Conservation (phyloP, 2,329 filamentous ascomycete genomes). For the Diaporthe eres region DNA sequence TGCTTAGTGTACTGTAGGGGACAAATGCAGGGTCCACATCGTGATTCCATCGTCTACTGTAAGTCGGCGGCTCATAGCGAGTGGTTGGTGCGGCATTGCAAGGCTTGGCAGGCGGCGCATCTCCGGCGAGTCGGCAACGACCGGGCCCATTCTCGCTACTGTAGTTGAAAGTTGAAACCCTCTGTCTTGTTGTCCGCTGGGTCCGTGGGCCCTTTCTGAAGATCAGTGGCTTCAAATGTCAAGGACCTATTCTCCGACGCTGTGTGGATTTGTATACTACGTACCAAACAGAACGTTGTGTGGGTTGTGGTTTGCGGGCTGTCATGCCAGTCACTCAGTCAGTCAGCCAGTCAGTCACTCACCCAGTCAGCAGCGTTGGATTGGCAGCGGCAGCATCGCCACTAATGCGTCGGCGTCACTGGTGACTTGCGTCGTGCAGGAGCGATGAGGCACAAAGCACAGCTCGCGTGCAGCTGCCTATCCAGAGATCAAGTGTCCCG, state of each 20-base stretch:
- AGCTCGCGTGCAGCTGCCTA: conserved; percentile 29
- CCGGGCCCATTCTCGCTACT: conserved; percentile 15
- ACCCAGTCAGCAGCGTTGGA: background rate
- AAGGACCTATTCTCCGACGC: background rate
- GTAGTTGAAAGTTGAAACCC: conserved; percentile 1
- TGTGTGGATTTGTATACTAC: background rate
- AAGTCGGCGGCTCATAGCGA: background rate
- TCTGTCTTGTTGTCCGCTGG: background rate
- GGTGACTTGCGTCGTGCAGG: conserved; percentile 21
- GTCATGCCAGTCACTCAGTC: background rate
- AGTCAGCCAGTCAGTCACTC: background rate
- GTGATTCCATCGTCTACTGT: background rate
- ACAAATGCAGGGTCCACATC: background rate
- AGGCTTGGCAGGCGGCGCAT: conserved; percentile 24
- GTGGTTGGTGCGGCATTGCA: conserved; percentile 9
- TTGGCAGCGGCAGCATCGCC: background rate
- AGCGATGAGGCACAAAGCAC: too few relatives aligned
- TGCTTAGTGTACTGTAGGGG: background rate
- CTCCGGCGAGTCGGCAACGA: conserved; percentile 24
- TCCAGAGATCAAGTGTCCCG: background rate
- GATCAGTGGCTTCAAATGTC: conserved; percentile 8
- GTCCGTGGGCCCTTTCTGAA: background rate
- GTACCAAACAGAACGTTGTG: background rate
- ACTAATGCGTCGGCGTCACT: background rate
- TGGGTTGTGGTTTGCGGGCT: background rate